These are phyloP conservation scores for Malus fusca DNA, from an alignment of 306 rosid genomes.

Conservation along the genomic window DNA sequence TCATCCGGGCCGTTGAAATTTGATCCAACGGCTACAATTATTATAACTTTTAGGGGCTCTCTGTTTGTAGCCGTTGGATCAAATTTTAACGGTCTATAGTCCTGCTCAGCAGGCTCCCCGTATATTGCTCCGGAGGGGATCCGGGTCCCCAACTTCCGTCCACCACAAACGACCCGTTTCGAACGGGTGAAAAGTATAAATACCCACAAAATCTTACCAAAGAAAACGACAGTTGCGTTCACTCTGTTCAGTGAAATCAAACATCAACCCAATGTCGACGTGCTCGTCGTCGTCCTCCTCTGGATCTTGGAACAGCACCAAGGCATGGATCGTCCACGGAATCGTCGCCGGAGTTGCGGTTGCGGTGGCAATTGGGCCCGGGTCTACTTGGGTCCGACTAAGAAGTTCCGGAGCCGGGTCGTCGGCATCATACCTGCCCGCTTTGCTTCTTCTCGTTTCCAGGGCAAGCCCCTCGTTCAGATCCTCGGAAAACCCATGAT, in stretches of 20 bases:
- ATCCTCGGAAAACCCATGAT: conserved; percentile 99
- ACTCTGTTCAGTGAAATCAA: neutral
- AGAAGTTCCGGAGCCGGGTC: conserved; percentile 76
- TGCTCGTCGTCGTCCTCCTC: conserved; percentile 35
- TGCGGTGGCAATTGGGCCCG: conserved; percentile 67
- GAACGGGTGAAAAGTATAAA: neutral
- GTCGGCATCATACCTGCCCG: conserved; percentile 94
- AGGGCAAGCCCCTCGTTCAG: conserved; percentile 79
- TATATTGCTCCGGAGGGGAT: too few species aligned
- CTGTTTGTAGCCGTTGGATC: too few species aligned
- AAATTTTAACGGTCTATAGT: too few species aligned
- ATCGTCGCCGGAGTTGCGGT: conserved; percentile 62
- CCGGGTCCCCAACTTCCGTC: neutral
- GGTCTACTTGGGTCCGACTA: conserved; percentile 39
- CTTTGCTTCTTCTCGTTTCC: conserved; percentile 71
- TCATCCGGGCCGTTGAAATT: too few species aligned
- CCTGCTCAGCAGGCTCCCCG: too few species aligned
- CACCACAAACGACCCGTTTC: neutral
- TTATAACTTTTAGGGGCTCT: too few species aligned
- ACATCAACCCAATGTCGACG: conserved; percentile 5
- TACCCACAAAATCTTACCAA: neutral
- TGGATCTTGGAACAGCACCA: conserved; percentile 43
- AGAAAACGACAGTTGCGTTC: neutral
- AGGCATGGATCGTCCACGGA: conserved; percentile 67
- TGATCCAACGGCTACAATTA: too few species aligned